These are phyloP conservation scores for Stagonosporopsis cucurbitacearum DNA, from an alignment of 2,329 filamentous ascomycete species.

Conservation along the genomic window DNA sequence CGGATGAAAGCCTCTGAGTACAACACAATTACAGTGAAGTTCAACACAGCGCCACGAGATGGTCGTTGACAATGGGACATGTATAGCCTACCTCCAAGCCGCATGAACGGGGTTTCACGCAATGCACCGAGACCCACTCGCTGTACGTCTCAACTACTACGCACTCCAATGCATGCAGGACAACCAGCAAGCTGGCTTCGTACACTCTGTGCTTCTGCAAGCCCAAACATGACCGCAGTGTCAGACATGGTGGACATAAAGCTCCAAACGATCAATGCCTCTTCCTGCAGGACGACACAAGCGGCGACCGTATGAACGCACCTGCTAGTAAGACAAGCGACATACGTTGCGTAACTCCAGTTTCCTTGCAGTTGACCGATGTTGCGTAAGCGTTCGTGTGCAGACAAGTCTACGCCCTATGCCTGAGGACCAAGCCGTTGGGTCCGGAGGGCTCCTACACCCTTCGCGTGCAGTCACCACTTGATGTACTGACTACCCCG, in stretches of 20 bases:
- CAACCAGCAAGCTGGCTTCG: not conserved
- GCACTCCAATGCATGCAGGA: not conserved
- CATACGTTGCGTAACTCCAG: not conserved
- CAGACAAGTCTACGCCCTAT: conserved; percentile 20
- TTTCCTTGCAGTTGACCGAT: not conserved
- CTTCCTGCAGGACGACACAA: not conserved
- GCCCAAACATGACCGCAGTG: not conserved
- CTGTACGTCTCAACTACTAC: not conserved
- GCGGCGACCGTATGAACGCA: not conserved
- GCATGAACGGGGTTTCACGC: not conserved
- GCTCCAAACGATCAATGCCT: not conserved
- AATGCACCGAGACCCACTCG: conserved; percentile 1
- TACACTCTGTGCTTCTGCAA: not conserved
- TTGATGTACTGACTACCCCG: not conserved
- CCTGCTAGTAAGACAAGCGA: not conserved
- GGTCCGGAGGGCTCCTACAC: not conserved
- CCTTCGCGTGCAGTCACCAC: not conserved
- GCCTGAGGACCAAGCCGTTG: conserved; percentile 21
- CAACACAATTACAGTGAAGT: not conserved
- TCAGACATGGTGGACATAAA: not conserved
- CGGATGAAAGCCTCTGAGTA: too few species aligned
- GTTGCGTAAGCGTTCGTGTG: conserved; percentile 8
- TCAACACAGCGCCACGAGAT: not conserved
- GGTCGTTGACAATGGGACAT: not conserved
- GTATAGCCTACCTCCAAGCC: not conserved